A percentile compares a stretch with the other conserved stretches of the same genome.
Conservation (phyloP, 495 filamentous ascomycete species). For the Cryomyces minteri region DNA sequence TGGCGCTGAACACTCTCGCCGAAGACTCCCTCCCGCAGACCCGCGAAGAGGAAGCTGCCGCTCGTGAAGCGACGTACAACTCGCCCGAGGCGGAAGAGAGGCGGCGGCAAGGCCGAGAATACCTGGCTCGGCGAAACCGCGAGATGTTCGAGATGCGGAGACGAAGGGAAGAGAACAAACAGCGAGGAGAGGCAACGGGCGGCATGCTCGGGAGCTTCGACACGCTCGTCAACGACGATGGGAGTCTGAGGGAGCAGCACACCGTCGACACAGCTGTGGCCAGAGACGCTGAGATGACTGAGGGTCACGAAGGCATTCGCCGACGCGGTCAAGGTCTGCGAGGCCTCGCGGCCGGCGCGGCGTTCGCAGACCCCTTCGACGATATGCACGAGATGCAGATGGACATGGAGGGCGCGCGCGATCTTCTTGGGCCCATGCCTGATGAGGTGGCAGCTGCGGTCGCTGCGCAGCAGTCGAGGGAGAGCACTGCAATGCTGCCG, state of each 20-base stretch:
- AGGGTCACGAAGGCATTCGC: slow-evolving; percentile 24
- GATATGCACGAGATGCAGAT: slow-evolving; percentile 24
- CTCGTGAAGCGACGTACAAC: slow-evolving; percentile 9
- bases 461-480: too few species aligned
- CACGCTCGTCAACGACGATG: slow-evolving; percentile 33
- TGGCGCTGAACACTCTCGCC: slow-evolving; percentile 58
- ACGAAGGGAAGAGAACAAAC: slow-evolving; percentile 19
- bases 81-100: background rate
- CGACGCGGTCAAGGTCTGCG: slow-evolving; percentile 26
- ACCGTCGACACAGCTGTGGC: slow-evolving; percentile 13
- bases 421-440: too few species aligned
- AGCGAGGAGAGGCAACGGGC: slow-evolving; percentile 5
- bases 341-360: slow-evolving; percentile 29
- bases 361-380: slow-evolving; percentile 38
- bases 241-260: slow-evolving; percentile 20
- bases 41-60: slow-evolving; percentile 47
- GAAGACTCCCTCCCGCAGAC: slow-evolving; percentile 46
- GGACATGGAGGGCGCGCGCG: too few species aligned
- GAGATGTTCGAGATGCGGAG: slow-evolving; percentile 29
- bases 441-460: too few species aligned
- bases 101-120: slow-evolving; percentile 11
- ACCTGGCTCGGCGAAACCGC: slow-evolving; percentile 27
- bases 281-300: slow-evolving; percentile 21
- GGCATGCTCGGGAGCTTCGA: slow-evolving; percentile 26
- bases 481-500: too few species aligned